Percentiles rank a stretch among this genome's conserved stretches.
Conservation (phyloP, 2,329 filamentous ascomycete genomes). For the Fusarium mangiferae region DNA sequence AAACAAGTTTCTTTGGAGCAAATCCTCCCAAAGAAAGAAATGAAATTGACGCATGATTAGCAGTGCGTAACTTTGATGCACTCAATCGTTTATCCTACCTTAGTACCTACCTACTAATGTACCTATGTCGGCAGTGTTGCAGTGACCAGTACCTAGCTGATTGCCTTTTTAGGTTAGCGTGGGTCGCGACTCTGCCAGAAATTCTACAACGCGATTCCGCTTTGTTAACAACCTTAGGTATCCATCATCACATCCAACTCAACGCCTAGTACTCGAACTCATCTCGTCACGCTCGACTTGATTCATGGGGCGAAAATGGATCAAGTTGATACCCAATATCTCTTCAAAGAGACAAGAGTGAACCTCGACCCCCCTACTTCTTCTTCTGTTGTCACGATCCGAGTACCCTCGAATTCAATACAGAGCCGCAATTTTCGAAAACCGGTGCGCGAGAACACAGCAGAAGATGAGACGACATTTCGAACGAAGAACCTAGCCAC, state of each 20-base stretch:
- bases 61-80: not conserved
- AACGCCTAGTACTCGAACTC: constrained; percentile 22
- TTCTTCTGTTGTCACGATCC: constrained; percentile 76
- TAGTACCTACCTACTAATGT: too few species aligned
- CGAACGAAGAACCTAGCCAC: constrained; percentile 77
- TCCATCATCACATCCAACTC: constrained; percentile 30
- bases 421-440: constrained; percentile 57
- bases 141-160: constrained; percentile 41
- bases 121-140: not conserved
- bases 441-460: constrained; percentile 45
- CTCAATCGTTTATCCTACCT: not conserved
- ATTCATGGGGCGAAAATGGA: constrained; percentile 76
- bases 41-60: not conserved
- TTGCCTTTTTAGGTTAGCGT: constrained; percentile 52
- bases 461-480: constrained; percentile 79
- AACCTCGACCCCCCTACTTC: constrained; percentile 79
- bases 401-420: constrained; percentile 67
- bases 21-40: not conserved
- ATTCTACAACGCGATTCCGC: constrained; percentile 49
- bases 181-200: constrained; percentile 44
- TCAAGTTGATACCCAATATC: constrained; percentile 68
- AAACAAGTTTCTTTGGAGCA: not conserved
- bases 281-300: constrained; percentile 33
- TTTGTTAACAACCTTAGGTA: constrained; percentile 23
- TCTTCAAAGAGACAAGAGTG: constrained; percentile 89